Base-by-base conservation (phyloP, 352 stramenopile genomes). In the Pythium biforme region DNA sequence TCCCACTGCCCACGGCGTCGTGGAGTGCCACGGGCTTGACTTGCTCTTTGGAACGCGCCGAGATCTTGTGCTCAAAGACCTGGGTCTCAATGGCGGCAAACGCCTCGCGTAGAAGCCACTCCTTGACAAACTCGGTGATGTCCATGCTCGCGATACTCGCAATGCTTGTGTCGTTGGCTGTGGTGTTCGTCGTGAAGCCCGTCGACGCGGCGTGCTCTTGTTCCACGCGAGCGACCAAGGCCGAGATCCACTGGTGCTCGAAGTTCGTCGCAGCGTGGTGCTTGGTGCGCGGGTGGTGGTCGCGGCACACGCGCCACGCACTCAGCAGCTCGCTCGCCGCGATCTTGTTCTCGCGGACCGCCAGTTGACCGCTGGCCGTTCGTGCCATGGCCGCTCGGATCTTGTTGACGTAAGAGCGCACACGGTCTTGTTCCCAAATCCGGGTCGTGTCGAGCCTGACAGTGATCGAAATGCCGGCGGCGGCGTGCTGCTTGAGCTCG, bases 41-140 rank as follows among this genome's bases (percentile, higher is more conserved):
- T 12, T 45, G 20, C 48, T 90, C 67, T 0, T 75, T 71, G 0
- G 81, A 90, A 37, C 62, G 66, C 1, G 25, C 47, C 4, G 77
- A 73, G 55, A 92, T 69, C 25, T 81, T 33, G 4, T 75, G 52
- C 37, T 77, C 63, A 29, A 90, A 86, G 15, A 92, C 40, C 34
- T 81, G 27, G 12, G 69, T 69, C 56, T 92, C 83, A 14, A 92
- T 68, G 26, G 68, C 58, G 5, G 60, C 76, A 61, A 92, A 87
- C 5, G 78, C 69, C 72, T 94, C 84, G 25, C 78, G 79, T 17
- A 92, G 52, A 2, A 94, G 77, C 84, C 84, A 94, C 51, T 90
- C 79, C 53, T 86, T 77, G 20, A 94, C 77, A 41, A 94, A 94
- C 47, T 79, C 83, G 0, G 76, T 65, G 12, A 88, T 70, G 14